These are phyloP conservation scores for Fusarium cicatricum DNA, from an alignment of 2,329 filamentous ascomycete species.

Conservation along the genomic window DNA sequence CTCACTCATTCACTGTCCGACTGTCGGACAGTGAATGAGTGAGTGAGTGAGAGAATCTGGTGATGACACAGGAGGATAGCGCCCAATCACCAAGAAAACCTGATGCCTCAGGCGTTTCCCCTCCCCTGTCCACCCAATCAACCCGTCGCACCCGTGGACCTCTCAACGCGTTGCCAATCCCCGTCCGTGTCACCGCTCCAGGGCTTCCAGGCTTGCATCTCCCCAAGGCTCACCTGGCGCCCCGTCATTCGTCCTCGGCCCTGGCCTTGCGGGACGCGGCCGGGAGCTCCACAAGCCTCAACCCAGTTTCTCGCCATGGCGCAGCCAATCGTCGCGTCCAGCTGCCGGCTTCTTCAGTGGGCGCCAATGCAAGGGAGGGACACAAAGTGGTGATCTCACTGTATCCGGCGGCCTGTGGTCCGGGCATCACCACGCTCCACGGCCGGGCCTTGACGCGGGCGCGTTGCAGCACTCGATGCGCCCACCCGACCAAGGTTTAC, in stretches of 20 bases:
- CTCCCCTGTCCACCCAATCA: not conserved
- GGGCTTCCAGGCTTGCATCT: too few relatives aligned
- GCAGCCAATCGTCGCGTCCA: slow-evolving; percentile 37
- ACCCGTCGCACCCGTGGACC: slow-evolving; percentile 21
- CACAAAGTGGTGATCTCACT: slow-evolving; percentile 2
- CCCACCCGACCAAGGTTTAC: not conserved
- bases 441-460: not conserved
- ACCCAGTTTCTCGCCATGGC: slow-evolving; percentile 8
- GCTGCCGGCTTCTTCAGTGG: slow-evolving; percentile 1
- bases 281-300: slow-evolving; percentile 24
- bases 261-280: slow-evolving; percentile 30
- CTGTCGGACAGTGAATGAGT: slow-evolving; percentile 5
- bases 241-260: slow-evolving; percentile 23
- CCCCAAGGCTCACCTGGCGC: slow-evolving; percentile 4
- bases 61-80: not conserved
- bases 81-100: too few relatives aligned
- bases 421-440: too few relatives aligned
- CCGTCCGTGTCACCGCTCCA: slow-evolving; percentile 28
- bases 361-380: slow-evolving; percentile 37
- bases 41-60: slow-evolving; percentile 8
- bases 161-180: slow-evolving; percentile 11
- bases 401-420: too few relatives aligned
- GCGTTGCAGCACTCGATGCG: slow-evolving; percentile 4
- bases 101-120: slow-evolving; percentile 22
- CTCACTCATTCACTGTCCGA: too few relatives aligned